Conservation (phyloP, 192 early-diverging fungal species). For the Linnemannia zychae region DNA sequence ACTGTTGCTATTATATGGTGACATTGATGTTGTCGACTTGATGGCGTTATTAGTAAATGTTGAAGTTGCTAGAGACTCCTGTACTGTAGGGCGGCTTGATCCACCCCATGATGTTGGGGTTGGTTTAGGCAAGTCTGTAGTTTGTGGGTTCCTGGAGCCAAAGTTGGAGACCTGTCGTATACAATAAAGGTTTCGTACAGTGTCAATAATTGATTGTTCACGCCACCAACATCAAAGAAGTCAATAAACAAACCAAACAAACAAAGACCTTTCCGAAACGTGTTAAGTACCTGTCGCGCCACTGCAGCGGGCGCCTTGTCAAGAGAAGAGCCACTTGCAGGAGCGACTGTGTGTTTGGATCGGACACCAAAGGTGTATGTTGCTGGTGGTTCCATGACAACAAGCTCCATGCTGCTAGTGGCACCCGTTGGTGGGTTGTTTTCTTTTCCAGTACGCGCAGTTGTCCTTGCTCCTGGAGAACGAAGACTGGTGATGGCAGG, state of each 20-base stretch:
- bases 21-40: not conserved
- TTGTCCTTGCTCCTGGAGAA: not conserved
- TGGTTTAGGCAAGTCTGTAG: not conserved
- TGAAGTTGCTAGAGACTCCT: conserved; percentile 12
- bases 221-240: not conserved
- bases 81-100: conserved; percentile 22
- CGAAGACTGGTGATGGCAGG: conserved; percentile 31
- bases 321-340: not conserved
- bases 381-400: conserved; percentile 26
- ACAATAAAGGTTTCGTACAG: not conserved
- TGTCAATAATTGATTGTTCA: not conserved
- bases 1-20: not conserved
- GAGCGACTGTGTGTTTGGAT: conserved; percentile 13
- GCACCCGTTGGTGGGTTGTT: conserved; percentile 10
- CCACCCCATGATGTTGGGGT: conserved; percentile 32
- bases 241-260: not conserved
- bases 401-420: conserved; percentile 21
- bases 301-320: not conserved
- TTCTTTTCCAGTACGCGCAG: conserved; percentile 10
- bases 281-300: conserved; percentile 21
- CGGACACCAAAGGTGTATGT: conserved; percentile 31
- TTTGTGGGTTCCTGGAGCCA: conserved; percentile 7
- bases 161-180: conserved; percentile 14
- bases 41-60: not conserved
- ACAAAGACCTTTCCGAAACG: not conserved